Evolutionary conservation across 768 basidiomycete genomes (phyloP), one percentile per base, ranked within the genome.

Genomic region (Sistotremastrum niveocremeum): DNA sequence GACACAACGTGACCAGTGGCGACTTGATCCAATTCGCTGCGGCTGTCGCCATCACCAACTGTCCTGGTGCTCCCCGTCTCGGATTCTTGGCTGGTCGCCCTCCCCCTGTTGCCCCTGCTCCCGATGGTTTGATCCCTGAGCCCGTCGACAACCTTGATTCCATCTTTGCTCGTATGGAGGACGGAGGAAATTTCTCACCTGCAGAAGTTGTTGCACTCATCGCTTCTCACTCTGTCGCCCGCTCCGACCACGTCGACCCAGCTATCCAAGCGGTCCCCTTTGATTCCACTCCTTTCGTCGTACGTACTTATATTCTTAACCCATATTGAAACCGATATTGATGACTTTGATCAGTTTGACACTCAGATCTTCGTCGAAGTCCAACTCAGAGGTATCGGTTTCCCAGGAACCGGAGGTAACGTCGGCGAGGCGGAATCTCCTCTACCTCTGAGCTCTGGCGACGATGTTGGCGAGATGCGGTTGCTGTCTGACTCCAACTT

Each of bases 371-470:
- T 44, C 49, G 42, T 52, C 33, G 51, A 52, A 43, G 49, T 50
- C 7, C 36, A 49, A 29, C 49, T 52, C 20, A 47, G 47, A 39
- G 51, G 49, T 36, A 35, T 41, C 20, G 45, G 45, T 20, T 49
- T 52, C 44, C 51, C 51, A 5, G 59, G 61, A 34, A 55, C 49
- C 3, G 57, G 56, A 35, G 49, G 45, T 7, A 53, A 62, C 53
- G 51, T 47, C 47, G 61, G 62, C 35, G 62, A 63, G 46, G 57
- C 50, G 40, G 42, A 52, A 47, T 59, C 61, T 35, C 57, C 62
- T 2, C 57, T 64, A 32, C 20, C 20, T 20, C 2, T 40, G 49
- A 30, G 20, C 31, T 10, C 34, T 29, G 43, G 43, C 33, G 42
- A 47, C 34, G 29, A 20, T n/a, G 37, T 5, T 32, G 63, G 62